These are phyloP conservation scores for Jasminum sambac DNA, from an alignment of 257 asterid species.

Conservation along the genomic window DNA sequence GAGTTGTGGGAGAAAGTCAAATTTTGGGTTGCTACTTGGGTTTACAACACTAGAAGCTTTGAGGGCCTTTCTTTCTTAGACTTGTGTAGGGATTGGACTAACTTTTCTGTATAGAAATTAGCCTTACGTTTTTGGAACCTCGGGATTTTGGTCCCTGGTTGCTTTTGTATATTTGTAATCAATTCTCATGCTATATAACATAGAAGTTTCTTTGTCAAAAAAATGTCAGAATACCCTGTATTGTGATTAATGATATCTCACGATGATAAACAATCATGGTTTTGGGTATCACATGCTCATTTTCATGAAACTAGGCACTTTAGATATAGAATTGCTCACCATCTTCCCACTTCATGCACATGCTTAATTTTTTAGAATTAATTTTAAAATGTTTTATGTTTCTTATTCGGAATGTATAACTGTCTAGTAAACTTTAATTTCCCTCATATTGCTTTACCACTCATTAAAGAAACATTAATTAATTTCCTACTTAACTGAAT, in stretches of 20 bases:
- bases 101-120: too few relatives aligned
- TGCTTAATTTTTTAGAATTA: neutral
- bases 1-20: too few relatives aligned
- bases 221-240: neutral
- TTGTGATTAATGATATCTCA: neutral
- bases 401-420: neutral
- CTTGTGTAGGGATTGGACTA: too few relatives aligned
- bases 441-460: neutral
- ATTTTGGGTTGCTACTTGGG: too few relatives aligned
- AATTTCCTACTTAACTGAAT: neutral
- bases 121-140: too few relatives aligned
- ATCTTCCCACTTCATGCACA: neutral
- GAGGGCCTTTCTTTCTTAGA: too few relatives aligned
- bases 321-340: neutral
- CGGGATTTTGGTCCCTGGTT: too few relatives aligned
- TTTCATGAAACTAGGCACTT: neutral
- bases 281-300: neutral
- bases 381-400: slow-evolving; percentile 1
- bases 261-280: neutral
- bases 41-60: too few relatives aligned
- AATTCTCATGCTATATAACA: too few relatives aligned
- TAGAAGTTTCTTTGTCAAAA: too few relatives aligned
- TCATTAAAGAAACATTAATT: neutral
- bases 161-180: too few relatives aligned
- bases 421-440: neutral